Conservation (phyloP, 192 early-diverging fungal genomes). For the Martensiomyces pterosporus region DNA sequence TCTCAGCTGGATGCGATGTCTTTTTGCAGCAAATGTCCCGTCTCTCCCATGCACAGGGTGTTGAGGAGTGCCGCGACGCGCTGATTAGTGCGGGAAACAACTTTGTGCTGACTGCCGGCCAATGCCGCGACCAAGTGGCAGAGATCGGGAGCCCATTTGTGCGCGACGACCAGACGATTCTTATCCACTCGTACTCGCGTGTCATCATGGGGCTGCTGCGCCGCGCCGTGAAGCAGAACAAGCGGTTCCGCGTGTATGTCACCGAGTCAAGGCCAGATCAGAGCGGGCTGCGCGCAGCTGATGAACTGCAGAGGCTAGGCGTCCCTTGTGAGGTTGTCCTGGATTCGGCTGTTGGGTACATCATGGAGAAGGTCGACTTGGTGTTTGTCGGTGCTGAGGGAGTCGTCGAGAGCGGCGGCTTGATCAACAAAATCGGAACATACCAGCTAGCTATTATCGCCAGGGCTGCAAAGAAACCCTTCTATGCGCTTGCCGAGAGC, state of each 20-base stretch:
- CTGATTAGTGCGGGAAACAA: slow-evolving; percentile 65
- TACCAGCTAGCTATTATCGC: slow-evolving; percentile 95
- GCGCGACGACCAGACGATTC: slow-evolving; percentile 75
- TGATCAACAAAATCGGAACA: slow-evolving; percentile 96
- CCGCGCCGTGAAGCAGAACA: slow-evolving; percentile 65
- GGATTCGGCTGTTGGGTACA: slow-evolving; percentile 89
- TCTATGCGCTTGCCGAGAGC: slow-evolving; percentile 92
- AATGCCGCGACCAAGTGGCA: slow-evolving; percentile 73
- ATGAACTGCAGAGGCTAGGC: slow-evolving; percentile 64
- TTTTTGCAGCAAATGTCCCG: slow-evolving; percentile 58
- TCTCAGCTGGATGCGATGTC: slow-evolving; percentile 83
- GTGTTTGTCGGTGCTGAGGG: slow-evolving; percentile 98
- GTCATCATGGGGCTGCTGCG: slow-evolving; percentile 84
- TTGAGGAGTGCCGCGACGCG: slow-evolving; percentile 66
- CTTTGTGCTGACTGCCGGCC: slow-evolving; percentile 69
- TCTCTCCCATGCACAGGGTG: slow-evolving; percentile 49
- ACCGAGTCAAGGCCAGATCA: slow-evolving; percentile 80
- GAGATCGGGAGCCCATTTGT: slow-evolving; percentile 74
- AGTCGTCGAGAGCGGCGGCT: slow-evolving; percentile 94
- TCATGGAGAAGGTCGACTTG: slow-evolving; percentile 95
- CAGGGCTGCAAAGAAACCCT: slow-evolving; percentile 88
- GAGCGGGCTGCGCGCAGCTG: slow-evolving; percentile 57
- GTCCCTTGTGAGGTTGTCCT: slow-evolving; percentile 82
- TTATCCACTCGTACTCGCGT: slow-evolving; percentile 94
- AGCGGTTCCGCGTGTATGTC: slow-evolving; percentile 88